phyloP scores from a whole-genome alignment of 2,329 filamentous ascomycete genomes.

The Paracorniculantispora psalliotae region DNA sequence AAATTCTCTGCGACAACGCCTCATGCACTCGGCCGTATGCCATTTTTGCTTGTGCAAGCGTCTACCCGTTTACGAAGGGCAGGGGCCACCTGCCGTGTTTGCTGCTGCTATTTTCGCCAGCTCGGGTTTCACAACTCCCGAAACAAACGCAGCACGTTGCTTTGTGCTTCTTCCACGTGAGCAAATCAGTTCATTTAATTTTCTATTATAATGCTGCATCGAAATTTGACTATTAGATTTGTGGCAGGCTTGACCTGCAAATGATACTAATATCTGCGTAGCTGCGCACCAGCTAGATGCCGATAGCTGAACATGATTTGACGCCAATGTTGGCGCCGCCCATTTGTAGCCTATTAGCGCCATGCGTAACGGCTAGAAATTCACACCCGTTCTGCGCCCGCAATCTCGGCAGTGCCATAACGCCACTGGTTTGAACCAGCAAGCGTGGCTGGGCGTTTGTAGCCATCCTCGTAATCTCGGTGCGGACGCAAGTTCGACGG shows the following conservation, averaged over 20 bases:
- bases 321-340: too few species aligned
- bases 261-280: background rate
- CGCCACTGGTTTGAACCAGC: background rate
- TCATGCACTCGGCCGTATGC: background rate
- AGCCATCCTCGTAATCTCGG: background rate
- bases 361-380: background rate
- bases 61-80: constrained; percentile 1
- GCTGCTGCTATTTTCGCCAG: constrained; percentile 9
- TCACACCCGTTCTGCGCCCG: background rate
- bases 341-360: too few species aligned
- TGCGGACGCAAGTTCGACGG: background rate
- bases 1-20: background rate
- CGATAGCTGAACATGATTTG: background rate
- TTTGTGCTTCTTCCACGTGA: background rate
- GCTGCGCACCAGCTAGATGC: background rate
- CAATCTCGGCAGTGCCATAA: background rate
- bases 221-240: background rate
- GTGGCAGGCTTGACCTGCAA: background rate
- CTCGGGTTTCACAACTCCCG: constrained; percentile 3
- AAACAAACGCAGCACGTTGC: background rate
- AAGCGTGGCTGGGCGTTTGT: background rate
- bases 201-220: background rate
- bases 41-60: background rate
- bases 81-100: constrained; percentile 12
- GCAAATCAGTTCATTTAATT: background rate